Conservation (phyloP, 805 yeast species). For the Saccharomycopsis javanensis region DNA sequence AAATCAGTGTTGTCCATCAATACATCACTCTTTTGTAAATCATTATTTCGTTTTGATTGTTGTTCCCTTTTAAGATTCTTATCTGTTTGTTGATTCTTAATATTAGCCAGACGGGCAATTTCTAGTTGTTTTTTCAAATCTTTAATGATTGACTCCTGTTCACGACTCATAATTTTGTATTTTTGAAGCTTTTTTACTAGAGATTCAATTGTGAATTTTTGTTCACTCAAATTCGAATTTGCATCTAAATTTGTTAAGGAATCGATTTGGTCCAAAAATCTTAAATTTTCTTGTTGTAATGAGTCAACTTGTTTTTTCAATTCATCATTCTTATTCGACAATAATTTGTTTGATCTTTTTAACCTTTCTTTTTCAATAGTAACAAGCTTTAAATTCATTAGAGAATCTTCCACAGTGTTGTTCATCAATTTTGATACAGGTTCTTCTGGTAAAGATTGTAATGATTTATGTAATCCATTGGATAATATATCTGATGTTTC, state of each 20-base stretch:
- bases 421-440: slow-evolving; percentile 10
- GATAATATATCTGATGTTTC: slow-evolving; percentile 11
- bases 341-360: neutral
- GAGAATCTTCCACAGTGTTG: slow-evolving; percentile 1
- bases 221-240: neutral
- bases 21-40: neutral
- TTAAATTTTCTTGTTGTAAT: neutral
- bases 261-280: neutral
- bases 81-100: neutral
- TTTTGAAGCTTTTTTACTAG: slow-evolving; percentile 10
- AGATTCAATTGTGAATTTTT: slow-evolving; percentile 4
- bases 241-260: neutral
- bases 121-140: slow-evolving; percentile 5
- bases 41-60: neutral
- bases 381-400: slow-evolving; percentile 1
- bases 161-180: slow-evolving; percentile 3
- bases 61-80: neutral
- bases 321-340: slow-evolving; percentile 1
- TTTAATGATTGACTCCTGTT: slow-evolving; percentile 6
- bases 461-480: slow-evolving; percentile 3
- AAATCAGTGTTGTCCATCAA: slow-evolving; percentile 6
- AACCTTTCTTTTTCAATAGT: neutral
- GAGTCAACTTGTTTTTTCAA: slow-evolving; percentile 2
- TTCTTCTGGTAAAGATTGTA: slow-evolving; percentile 11
- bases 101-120: neutral